Percentiles rank a stretch among this genome's conserved stretches.
These are phyloP conservation scores for Ogataea neopini DNA, from an alignment of 805 yeast genomes.

Conservation along the genomic window DNA sequence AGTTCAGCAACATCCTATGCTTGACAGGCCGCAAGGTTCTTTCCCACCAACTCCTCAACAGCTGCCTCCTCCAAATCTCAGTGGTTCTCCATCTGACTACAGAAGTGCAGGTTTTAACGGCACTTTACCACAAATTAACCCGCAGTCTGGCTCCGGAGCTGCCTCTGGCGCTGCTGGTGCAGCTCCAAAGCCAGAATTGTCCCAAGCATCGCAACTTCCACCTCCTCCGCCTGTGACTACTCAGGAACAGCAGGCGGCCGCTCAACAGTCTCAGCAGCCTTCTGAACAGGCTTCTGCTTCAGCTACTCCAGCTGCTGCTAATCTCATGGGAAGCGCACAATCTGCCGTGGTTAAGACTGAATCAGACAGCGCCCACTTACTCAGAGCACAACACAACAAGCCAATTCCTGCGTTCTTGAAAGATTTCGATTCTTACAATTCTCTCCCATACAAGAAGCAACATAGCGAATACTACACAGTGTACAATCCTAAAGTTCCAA, in stretches of 20 bases:
- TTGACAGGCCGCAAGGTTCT: conserved; percentile 21
- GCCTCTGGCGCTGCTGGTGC: conserved; percentile 30
- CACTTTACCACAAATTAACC: conserved; percentile 25
- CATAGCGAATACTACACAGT: conserved; percentile 83
- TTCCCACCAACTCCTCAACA: conserved; percentile 35
- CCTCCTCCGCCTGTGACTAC: conserved; percentile 28
- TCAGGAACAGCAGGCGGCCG: conserved; percentile 17
- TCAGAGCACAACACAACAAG: conserved; percentile 57
- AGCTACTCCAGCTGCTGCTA: conserved; percentile 37
- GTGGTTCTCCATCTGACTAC: conserved; percentile 28
- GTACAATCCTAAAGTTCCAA: conserved; percentile 84
- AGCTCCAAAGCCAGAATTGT: conserved; percentile 31
- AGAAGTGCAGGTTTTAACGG: conserved; percentile 24
- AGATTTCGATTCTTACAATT: conserved; percentile 77
- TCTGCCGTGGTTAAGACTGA: conserved; percentile 23
- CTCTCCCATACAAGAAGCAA: conserved; percentile 78
- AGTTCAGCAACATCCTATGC: conserved; percentile 24
- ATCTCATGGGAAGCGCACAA: conserved; percentile 18
- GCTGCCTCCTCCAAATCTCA: conserved; percentile 38
- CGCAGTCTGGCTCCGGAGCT: conserved; percentile 29
- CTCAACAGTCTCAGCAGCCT: conserved; percentile 25
- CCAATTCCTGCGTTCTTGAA: conserved; percentile 79
- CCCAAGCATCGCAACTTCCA: conserved; percentile 32
- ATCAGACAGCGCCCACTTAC: conserved; percentile 38
- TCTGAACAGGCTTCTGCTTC: conserved; percentile 26